Evolutionary conservation across 2,329 filamentous ascomycete genomes (phyloP), one percentile per base, ranked within the genome.

Genomic region (Curvularia spicifera): DNA sequence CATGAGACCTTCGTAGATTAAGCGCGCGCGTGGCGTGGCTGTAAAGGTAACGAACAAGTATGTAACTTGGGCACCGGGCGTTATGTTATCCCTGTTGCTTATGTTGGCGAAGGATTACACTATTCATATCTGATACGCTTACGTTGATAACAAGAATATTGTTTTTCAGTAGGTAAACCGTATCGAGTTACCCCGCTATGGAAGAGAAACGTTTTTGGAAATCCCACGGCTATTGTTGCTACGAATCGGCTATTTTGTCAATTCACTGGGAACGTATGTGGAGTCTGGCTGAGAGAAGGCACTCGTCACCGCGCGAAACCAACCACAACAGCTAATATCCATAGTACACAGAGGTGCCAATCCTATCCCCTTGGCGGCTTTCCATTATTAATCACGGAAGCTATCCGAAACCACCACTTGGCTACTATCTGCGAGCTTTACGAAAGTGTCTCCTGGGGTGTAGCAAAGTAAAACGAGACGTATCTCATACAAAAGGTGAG

Each of bases 351-450:
- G 31, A 49, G 9, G 46, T 49, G 12, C 20, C 31, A 37, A 37
- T 28, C 18, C 18, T 29, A 49, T 49, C 12, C 26, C 31, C n/a
- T 49, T 49, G 31, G 46, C 18, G 12, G 10, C 20, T n/a, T 49
- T 49, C 20, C 18, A 18, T 18, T 18, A 18, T 18, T 18, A 18
- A 18, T 18, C 18, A 18, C 18, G 18, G 18, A 18, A 18, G 18
- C 18, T 18, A 1, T 18, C 18, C 18, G 18, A 18, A 18, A 18
- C 18, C 18, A 18, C 18, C 18, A 18, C 31, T 13, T 37, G 26
- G 46, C 46, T 35, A 26, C 26, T 26, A 49, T 49, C 31, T 37
- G 46, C 31, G 18, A 49, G 46, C 29, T 37, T 49, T 13, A n/a
- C 20, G 28, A 37, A 37, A 22, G 31, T 26, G 5, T 49, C 28